Evolutionary conservation across 2,329 filamentous ascomycete genomes (phyloP).

Genomic region (Ambrosiella cleistominuta): DNA sequence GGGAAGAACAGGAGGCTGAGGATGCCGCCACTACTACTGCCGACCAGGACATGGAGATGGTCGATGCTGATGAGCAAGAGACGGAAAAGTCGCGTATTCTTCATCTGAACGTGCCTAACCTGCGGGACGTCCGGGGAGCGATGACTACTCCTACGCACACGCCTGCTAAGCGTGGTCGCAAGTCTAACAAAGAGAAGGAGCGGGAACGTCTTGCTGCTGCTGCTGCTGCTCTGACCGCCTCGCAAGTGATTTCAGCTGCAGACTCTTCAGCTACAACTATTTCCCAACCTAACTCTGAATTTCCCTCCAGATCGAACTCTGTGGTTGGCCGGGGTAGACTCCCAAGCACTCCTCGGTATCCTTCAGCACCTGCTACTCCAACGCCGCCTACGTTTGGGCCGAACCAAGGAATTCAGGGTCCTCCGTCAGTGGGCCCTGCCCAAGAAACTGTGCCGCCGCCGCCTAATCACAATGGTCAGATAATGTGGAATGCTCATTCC

Average conservation of each 20-base stretch:
- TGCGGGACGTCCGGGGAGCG: constrained; percentile 4
- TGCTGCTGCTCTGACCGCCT: neutral
- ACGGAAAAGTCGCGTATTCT: constrained; percentile 5
- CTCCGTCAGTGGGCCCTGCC: constrained; percentile 1
- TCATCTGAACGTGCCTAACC: constrained; percentile 8
- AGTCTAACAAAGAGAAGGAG: constrained; percentile 5
- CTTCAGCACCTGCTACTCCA: neutral
- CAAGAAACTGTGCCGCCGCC: constrained; percentile 4
- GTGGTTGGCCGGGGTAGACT: neutral
- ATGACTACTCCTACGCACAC: neutral
- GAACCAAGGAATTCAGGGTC: constrained; percentile 4
- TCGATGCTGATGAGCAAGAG: constrained; percentile 1
- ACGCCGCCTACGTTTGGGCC: constrained; percentile 1
- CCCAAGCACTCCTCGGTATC: neutral
- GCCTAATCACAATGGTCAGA: constrained; percentile 12
- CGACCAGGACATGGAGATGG: neutral
- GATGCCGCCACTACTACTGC: neutral
- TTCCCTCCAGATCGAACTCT: neutral
- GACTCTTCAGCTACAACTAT: neutral
- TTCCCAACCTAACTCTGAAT: neutral
- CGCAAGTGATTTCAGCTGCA: neutral
- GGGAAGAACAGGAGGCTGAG: neutral
- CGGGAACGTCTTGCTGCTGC: neutral
- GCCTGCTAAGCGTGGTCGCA: neutral
- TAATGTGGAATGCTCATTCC: constrained; percentile 12